Evolutionary conservation across 352 stramenopile genomes (phyloP), one percentile per base, ranked within the genome.

Genomic region (Pythium coloratum): DNA sequence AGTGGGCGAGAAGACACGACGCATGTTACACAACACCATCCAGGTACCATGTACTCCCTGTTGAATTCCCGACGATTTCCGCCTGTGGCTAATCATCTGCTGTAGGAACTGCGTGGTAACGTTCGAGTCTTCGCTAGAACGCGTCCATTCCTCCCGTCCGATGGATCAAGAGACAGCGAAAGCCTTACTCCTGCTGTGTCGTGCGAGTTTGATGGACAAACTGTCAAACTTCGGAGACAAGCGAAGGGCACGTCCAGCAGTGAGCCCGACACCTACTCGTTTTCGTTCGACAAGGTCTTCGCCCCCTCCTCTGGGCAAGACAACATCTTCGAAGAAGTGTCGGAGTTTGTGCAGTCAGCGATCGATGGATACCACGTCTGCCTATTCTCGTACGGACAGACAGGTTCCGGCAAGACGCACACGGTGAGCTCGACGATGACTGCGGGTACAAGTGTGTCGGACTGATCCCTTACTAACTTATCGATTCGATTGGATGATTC

Each of bases 11-110:
- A 92, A 88, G 34, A 57, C 94, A 16, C 88, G 97, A 36, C 82
- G 97, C n/a, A 82, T 90, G 67, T 92, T 99, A 82, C 97, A 99
- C 83, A 99, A 99, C 78, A 91, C 87, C 46, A 98, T 99, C 34
- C 84, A 94, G 77, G 84, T 92, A 82, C 38, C 20, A 0, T 24
- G 20, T 24, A 24, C 20, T 24, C 20, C 20, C 20, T 24, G 20
- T 24, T 24, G 20, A 70, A 7, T 16, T 13, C 32, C 9, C 32
- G 24, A 24, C 13, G 2, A 16, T 49, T 6, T 24, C 3, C 16
- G 13, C 32, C 8, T 46, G 32, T 55, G 49, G 32, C 62, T 38
- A 40, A 38, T 50, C 7, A 4, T 44, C 54, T 14, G 6, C 20
- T 50, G 9, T 50, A 73, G 88, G 97, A 99, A 72, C 80, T 99